Percentiles rank a stretch among this genome's conserved stretches.
phyloP scores from a whole-genome alignment of 1,139 yeast species.

The Diutina scorzettiae region DNA sequence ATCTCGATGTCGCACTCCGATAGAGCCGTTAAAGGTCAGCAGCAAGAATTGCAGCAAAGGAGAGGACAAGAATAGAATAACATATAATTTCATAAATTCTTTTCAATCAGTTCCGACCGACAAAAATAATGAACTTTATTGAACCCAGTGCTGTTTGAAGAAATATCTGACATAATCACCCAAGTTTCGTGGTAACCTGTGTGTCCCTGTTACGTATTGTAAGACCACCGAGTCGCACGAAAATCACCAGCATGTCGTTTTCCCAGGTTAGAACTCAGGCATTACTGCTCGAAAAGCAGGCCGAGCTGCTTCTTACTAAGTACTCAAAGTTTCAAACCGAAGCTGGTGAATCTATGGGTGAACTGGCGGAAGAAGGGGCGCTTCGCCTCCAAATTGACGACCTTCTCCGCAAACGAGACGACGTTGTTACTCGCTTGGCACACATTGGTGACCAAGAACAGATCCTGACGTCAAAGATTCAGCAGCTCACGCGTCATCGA shows the following conservation, averaged over 20 bases:
- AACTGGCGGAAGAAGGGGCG: slow-evolving; percentile 45
- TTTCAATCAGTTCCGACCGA: no score
- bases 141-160: no score
- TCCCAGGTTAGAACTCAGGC: slow-evolving; percentile 25
- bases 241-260: background rate
- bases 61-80: no score
- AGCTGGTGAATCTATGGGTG: slow-evolving; percentile 24
- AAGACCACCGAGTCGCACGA: no score
- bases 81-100: no score
- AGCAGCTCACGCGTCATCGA: slow-evolving; percentile 74
- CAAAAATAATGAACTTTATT: no score
- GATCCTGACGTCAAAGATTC: slow-evolving; percentile 60
- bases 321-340: slow-evolving; percentile 42
- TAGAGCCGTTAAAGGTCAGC: no score
- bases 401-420: slow-evolving; percentile 29
- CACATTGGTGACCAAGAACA: slow-evolving; percentile 35
- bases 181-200: no score
- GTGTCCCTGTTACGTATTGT: no score
- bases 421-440: slow-evolving; percentile 22
- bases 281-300: slow-evolving; percentile 43
- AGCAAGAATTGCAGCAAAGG: no score
- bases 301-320: slow-evolving; percentile 36
- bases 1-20: no score
- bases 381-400: slow-evolving; percentile 39
- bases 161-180: no score